Base-by-base conservation (phyloP, 495 filamentous ascomycete genomes). In the Pseudoneurospora amorphoporcata region DNA sequence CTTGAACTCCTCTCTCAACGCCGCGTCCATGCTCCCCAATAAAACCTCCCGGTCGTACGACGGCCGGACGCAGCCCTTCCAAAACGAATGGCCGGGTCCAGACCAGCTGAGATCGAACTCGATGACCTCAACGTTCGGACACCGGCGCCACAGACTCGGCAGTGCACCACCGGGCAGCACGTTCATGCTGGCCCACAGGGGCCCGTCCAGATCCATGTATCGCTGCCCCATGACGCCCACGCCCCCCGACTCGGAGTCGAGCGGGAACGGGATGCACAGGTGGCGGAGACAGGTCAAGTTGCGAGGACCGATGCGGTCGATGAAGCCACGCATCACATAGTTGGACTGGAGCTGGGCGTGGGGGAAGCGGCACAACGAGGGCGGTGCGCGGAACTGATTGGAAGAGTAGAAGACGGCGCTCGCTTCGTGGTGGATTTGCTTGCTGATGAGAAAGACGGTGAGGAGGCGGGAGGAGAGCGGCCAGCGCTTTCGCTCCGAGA, bases 141-240 rank as follows among this genome's bases (percentile, higher is more conserved):
- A 74, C 29, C 65, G 39, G 2, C 3, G 19, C 35, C 16, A 16
- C 0, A 74, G 70, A 14, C 61, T 43, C 14, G 70, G 41, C 9
- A 74, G 41, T 35, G 71, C 37, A 14, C 53, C 32, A 8, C 53
- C 39, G 29, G 42, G n/a, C 10, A 19, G n/a, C 19, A 37, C 32
- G 8, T 6, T 9, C 78, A 83, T 79, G 37, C 75, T 72, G 3
- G 80, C 79, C 2, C 79, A 81, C 8, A 77, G 83, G 10, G 76
- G 74, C 1, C 72, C 72, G 23, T 14, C 39, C 39, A 40, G 39
- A 40, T 35, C 29, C 29, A 17, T 23, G 8, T 35, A 65, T 65
- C 53, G 53, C 53, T 65, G 53, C 29, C 29, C 29, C 53, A 8
- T 40, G 3, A 37, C 10, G 39, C 39, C 39, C 39, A 40, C 10